phyloP scores from a whole-genome alignment of 768 basidiomycete species.

The Amanita molliuscula region DNA sequence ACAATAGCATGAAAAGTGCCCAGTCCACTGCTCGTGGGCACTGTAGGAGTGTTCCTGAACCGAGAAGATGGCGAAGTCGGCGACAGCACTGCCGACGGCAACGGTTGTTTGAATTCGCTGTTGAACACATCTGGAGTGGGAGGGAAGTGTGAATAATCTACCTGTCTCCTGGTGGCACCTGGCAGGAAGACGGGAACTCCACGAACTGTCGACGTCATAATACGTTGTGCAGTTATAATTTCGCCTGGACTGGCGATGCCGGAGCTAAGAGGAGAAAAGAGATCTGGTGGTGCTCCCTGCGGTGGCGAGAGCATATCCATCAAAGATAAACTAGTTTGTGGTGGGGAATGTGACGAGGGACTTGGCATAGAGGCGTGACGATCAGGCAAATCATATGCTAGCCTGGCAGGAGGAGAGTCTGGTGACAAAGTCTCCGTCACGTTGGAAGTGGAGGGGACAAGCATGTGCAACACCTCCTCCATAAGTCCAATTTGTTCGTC shows the following conservation, averaged over 20 bases:
- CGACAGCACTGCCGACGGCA: neutral
- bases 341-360: neutral
- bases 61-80: neutral
- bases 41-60: conserved; percentile 1
- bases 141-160: conserved; percentile 26
- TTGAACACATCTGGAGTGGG: conserved; percentile 21
- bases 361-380: neutral
- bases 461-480: conserved; percentile 6
- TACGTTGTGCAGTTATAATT: conserved; percentile 24
- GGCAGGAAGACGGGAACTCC: conserved; percentile 27
- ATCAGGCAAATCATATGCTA: conserved; percentile 13
- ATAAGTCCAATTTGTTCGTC: conserved; percentile 9
- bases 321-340: neutral
- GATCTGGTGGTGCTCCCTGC: neutral
- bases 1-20: conserved; percentile 46
- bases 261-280: neutral
- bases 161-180: conserved; percentile 15
- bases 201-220: conserved; percentile 26
- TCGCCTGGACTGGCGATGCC: conserved; percentile 20
- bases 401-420: conserved; percentile 11
- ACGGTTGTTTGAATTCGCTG: conserved; percentile 15
- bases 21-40: neutral
- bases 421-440: conserved; percentile 7
- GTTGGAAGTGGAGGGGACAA: neutral
- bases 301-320: neutral